These are phyloP conservation scores for Fusarium caatingaense DNA, from an alignment of 2,329 filamentous ascomycete species.

Conservation along the genomic window DNA sequence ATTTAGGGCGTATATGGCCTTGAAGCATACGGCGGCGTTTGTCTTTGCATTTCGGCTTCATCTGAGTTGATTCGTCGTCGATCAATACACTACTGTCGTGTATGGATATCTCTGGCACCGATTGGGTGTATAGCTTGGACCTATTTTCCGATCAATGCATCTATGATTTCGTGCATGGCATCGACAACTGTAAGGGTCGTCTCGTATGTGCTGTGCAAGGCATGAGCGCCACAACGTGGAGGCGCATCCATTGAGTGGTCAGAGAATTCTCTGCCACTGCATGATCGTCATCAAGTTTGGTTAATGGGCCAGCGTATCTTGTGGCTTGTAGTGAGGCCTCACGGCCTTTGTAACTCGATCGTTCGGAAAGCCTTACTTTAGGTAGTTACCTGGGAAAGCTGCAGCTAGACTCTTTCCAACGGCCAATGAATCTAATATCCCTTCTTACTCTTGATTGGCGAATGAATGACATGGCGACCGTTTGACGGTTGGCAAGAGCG, in stretches of 20 bases:
- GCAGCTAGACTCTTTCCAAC: background rate
- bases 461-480: background rate
- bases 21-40: slow-evolving; percentile 34
- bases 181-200: background rate
- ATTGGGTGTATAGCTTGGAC: background rate
- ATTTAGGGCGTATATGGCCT: slow-evolving; percentile 2
- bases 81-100: background rate
- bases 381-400: background rate
- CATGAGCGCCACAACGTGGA: background rate
- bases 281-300: background rate
- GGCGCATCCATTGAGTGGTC: background rate
- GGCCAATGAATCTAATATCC: background rate
- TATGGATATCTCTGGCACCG: too few species aligned
- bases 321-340: background rate
- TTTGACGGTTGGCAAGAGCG: background rate
- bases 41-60: background rate
- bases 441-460: background rate
- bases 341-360: background rate
- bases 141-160: background rate
- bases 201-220: background rate
- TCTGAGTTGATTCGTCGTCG: background rate
- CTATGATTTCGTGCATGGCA: background rate
- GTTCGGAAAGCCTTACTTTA: background rate
- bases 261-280: background rate
- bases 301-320: background rate